Conservation (phyloP, 2,329 filamentous ascomycete genomes). For the Didymella arachidicola region DNA sequence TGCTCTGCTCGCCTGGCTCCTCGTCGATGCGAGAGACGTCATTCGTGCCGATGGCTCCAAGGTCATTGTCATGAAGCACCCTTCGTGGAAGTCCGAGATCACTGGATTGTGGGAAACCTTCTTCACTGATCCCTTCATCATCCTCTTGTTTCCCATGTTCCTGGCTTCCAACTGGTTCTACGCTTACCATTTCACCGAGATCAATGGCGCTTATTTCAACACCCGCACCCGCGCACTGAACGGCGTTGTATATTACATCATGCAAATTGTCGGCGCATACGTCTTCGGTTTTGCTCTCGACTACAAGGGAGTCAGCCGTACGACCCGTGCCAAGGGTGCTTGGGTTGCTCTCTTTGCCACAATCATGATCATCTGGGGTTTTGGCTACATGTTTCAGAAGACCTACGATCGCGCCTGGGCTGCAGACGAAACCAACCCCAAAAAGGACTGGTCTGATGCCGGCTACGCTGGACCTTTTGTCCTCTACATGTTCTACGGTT, state of each 20-base stretch:
- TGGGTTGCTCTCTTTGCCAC: conserved; percentile 69
- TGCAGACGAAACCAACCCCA: conserved; percentile 36
- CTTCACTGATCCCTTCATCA: conserved; percentile 72
- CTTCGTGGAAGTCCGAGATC: conserved; percentile 83
- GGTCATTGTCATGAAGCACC: conserved; percentile 90
- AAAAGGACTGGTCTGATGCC: conserved; percentile 70
- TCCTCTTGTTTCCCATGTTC: conserved; percentile 83
- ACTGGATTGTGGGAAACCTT: conserved; percentile 78
- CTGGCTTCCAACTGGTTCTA: conserved; percentile 82
- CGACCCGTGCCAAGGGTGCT: conserved; percentile 70
- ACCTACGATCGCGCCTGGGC: conserved; percentile 59
- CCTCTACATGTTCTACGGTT: conserved; percentile 88
- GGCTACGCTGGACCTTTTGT: conserved; percentile 83
- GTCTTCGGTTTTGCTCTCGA: conserved; percentile 78
- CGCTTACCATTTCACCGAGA: conserved; percentile 77
- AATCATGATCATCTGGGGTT: conserved; percentile 83
- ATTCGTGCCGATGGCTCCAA: conserved; percentile 78
- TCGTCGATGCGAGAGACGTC: conserved; percentile 76
- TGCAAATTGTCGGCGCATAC: conserved; percentile 79
- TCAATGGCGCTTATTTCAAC: conserved; percentile 76
- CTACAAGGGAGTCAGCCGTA: conserved; percentile 63
- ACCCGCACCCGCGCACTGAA: conserved; percentile 79
- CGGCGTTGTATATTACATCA: conserved; percentile 77
- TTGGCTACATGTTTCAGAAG: conserved; percentile 79
- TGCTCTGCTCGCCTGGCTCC: conserved; percentile 71